Percentiles rank a stretch among this genome's conserved stretches.
These are phyloP conservation scores for Tolypocladium amazonense DNA, from an alignment of 2,329 filamentous ascomycete genomes.

Conservation along the genomic window DNA sequence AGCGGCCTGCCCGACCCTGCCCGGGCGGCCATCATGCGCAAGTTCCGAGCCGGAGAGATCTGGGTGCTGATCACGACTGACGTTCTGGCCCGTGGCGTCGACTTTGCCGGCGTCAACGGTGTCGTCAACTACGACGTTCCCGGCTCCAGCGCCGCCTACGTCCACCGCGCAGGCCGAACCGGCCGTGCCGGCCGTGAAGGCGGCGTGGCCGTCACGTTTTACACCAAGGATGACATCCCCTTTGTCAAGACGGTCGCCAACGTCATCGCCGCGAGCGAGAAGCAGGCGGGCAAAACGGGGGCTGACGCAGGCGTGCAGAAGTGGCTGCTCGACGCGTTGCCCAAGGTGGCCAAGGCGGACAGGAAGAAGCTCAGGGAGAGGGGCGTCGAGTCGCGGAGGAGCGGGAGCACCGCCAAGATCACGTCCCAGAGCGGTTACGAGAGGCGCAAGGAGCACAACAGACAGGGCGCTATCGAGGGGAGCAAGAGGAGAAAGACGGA, in stretches of 20 bases:
- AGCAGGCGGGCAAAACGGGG: constrained; percentile 45
- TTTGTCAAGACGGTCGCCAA: constrained; percentile 87
- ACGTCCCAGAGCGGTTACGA: constrained; percentile 75
- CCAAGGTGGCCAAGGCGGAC: constrained; percentile 72
- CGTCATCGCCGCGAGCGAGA: constrained; percentile 77
- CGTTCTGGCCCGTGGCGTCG: constrained; percentile 80
- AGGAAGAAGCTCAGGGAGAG: constrained; percentile 72
- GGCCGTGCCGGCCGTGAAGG: constrained; percentile 80
- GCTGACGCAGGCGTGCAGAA: constrained; percentile 56
- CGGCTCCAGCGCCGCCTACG: constrained; percentile 78
- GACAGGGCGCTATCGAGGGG: constrained; percentile 48
- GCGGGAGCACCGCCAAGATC: constrained; percentile 49
- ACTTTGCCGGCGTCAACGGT: constrained; percentile 90
- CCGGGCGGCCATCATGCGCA: constrained; percentile 73
- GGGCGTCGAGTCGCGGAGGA: constrained; percentile 63
- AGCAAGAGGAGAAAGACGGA: constrained; percentile 41
- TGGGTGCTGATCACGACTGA: constrained; percentile 98
- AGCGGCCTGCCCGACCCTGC: constrained; percentile 69
- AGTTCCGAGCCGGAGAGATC: constrained; percentile 83
- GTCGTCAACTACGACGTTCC: constrained; percentile 98
- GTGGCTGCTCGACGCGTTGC: constrained; percentile 83
- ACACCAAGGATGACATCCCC: constrained; percentile 88
- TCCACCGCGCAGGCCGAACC: constrained; percentile 87
- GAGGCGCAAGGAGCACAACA: constrained; percentile 56
- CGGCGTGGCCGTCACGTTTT: constrained; percentile 85